These are phyloP conservation scores for Aspergillus neotritici DNA, from an alignment of 2,329 filamentous ascomycete species.

Conservation along the genomic window DNA sequence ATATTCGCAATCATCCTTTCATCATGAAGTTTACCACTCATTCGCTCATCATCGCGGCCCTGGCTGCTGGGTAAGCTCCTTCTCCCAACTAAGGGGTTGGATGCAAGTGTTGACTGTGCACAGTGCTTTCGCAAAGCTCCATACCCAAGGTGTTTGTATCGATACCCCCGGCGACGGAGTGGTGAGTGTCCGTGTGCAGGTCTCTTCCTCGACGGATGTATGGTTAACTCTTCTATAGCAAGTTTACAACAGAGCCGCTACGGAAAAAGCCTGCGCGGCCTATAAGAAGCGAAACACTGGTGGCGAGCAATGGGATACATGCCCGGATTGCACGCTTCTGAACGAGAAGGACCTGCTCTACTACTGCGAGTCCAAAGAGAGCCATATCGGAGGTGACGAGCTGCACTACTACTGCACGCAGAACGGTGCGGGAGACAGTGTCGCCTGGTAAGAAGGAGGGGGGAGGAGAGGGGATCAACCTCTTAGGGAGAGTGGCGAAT, in stretches of 20 bases:
- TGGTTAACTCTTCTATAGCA: slow-evolving; percentile 1
- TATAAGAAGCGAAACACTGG: slow-evolving; percentile 20
- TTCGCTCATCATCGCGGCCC: slow-evolving; percentile 4
- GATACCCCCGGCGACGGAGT: slow-evolving; percentile 9
- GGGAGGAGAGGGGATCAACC: too few relatives aligned
- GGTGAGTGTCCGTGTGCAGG: too few relatives aligned
- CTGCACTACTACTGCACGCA: slow-evolving; percentile 18
- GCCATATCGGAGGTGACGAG: slow-evolving; percentile 20
- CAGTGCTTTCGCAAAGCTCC: slow-evolving; percentile 13
- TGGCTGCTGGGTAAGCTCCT: slow-evolving; percentile 5
- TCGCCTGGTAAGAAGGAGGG: slow-evolving; percentile 15
- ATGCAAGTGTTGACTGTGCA: neutral
- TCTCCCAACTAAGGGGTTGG: neutral
- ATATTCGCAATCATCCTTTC: neutral
- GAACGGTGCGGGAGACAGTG: slow-evolving; percentile 11
- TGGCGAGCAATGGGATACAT: slow-evolving; percentile 16
- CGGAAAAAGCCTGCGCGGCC: slow-evolving; percentile 13
- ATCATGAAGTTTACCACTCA: slow-evolving; percentile 4
- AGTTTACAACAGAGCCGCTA: slow-evolving; percentile 13
- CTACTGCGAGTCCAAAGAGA: slow-evolving; percentile 16
- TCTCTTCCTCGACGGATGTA: too few relatives aligned
- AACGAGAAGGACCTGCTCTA: slow-evolving; percentile 12
- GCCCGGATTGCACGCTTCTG: slow-evolving; percentile 15
- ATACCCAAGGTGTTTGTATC: slow-evolving; percentile 10
- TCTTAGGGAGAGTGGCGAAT: too few relatives aligned